Base-by-base conservation (phyloP, 1,284 basidiomycete species). In the Leccinum pallidistipes region DNA sequence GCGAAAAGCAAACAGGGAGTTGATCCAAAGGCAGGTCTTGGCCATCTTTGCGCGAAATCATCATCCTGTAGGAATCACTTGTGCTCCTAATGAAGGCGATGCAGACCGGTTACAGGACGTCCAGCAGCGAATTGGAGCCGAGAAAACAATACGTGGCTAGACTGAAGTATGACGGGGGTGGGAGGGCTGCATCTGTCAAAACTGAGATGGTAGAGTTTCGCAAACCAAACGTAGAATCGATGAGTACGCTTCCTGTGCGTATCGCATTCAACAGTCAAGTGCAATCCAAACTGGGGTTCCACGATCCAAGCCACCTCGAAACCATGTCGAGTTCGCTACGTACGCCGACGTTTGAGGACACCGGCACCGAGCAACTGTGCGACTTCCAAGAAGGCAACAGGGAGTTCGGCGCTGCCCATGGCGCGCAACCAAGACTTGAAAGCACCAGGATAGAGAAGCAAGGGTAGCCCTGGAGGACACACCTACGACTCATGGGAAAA, bases 241-340 rank as follows among this genome's bases (percentile, higher is more conserved):
- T 36, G 51, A 52, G 52, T 62, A 57, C 64, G 61, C 70, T 63
- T 73, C 72, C 71, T 71, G 72, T 74, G 53, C 68, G 74, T 68
- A 59, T 71, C 65, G 2, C 71, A 71, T 69, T 73, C 73, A 45
- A 62, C 61, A 60, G 47, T 57, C 71, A 65, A 55, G 29, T 59
- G 57, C 64, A 51, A 57, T 65, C 65, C 73, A 59, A 51, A 24
- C 64, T 60, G 63, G 24, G 56, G 3, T 43, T 74, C 72, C 72
- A 67, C 52, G 16, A 61, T 47, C 60, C 71, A 64, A 66, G 29
- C 71, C 70, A 65, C 70, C 73, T n/a, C 54, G 73, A 76, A 76
- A 75, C 75, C 72, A 76, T 70, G 70, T 57, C 63, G 58, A 43
- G 64, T 73, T 76, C 53, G 69, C 66, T 64, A 72, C 64, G 66